These are phyloP conservation scores for Pterocarpus santalinus DNA, from an alignment of 306 rosid species.

Conservation along the genomic window DNA sequence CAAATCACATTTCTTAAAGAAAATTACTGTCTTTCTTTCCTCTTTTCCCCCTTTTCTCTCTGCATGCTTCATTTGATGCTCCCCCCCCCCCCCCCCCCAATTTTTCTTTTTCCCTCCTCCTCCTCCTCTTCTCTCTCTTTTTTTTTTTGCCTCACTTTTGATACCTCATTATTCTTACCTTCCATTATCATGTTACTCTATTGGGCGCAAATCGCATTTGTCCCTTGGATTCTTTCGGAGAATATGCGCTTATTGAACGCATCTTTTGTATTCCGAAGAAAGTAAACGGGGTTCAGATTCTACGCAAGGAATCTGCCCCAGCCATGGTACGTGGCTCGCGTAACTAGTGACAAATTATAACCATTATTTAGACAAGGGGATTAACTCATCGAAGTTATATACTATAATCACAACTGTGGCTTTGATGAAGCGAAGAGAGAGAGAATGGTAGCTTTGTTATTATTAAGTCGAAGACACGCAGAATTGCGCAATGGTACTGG, in stretches of 20 bases:
- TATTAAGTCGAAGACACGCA: background rate
- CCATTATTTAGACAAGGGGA: background rate
- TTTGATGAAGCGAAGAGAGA: background rate
- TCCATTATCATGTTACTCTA: constrained; percentile 2
- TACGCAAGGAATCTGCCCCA: background rate
- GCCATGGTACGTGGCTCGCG: background rate
- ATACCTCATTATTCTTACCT: background rate
- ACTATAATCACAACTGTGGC: background rate
- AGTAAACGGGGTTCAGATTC: background rate
- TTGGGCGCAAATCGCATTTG: background rate
- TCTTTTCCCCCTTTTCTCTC: too few species aligned
- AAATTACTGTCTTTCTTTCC: too few species aligned
- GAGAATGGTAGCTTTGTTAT: background rate
- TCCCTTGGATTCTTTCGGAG: constrained; percentile 12
- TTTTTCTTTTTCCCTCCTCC: background rate
- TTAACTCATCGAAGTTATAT: background rate
- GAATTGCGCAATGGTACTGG: background rate
- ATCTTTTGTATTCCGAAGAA: background rate
- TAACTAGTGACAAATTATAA: too few species aligned
- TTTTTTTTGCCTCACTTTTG: background rate
- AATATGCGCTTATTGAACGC: background rate
- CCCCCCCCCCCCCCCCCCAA: too few species aligned
- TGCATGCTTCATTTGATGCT: too few species aligned
- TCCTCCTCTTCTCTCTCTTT: background rate
- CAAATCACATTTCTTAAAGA: too few species aligned